Evolutionary conservation across 2,329 filamentous ascomycete genomes (phyloP), one percentile per base, ranked within the genome.

Genomic region (Zymoseptoria brevis): DNA sequence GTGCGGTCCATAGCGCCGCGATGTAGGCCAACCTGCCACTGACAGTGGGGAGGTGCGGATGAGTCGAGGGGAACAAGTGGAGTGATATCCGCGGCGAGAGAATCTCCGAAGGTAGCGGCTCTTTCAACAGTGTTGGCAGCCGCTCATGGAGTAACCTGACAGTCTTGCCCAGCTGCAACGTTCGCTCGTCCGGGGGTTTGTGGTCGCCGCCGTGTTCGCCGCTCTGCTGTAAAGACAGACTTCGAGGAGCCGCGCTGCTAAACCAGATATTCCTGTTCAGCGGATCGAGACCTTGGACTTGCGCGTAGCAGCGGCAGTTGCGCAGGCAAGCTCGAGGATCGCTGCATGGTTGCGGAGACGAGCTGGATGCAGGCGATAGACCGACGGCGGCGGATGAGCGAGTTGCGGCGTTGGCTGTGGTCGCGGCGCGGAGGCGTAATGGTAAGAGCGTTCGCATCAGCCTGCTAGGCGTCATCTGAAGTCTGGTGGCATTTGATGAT

Each of bases 1-100:
- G 94, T 0, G 92, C 91, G 0, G 94, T 96, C 92, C 92, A 97
- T 45, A 99, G 80, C 2, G 94, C 94, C 19, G 94, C 93, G 41
- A 88, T 88, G 74, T 99, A 99, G 53, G 90, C 88, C 41, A 96
- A 88, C 53, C 89, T 85, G 56, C 94, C 94, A 26, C 89, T 90
- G 49, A 97, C 94, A n/a, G 86, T 88, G 35, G 94, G 94, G 2
- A 99, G 88, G 73, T 93, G 88, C 2, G 89, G 90, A 69, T 95
- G 89, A 0, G 89, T 94, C 4, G 84, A 87, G 19, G 84, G 84
- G 65, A 87, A 87, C 11, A 87, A 78, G 66, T 86, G 83, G 19
- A 87, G 79, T 24, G 78, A 81, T 56, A 87, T 83, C 60, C 79
- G 80, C 1, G 84, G 84, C 1, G 83, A 84, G 53, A 87, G 79